These are phyloP conservation scores for Isabelozyma heimii DNA, from an alignment of 805 yeast genomes.

Conservation along the genomic window DNA sequence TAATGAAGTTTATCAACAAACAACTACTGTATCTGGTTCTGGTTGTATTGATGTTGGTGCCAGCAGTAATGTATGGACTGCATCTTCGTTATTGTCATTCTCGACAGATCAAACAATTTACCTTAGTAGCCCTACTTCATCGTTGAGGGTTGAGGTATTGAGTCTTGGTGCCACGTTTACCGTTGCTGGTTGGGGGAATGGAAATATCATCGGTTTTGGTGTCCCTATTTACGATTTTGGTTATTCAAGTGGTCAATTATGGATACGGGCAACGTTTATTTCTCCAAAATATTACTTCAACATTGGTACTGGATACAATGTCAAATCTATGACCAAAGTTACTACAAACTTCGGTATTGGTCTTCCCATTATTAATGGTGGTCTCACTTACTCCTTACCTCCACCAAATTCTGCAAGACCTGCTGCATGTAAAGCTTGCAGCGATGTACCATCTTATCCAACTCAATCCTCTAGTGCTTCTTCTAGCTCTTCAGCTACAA, in stretches of 20 bases:
- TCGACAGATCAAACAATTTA: conserved; percentile 12
- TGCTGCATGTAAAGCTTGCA: conserved; percentile 3
- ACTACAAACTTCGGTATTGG: not conserved
- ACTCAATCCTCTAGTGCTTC: not conserved
- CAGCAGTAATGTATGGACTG: conserved; percentile 7
- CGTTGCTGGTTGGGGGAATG: conserved; percentile 26
- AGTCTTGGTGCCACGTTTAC: conserved; percentile 16
- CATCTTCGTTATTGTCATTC: not conserved
- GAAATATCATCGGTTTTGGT: conserved; percentile 23
- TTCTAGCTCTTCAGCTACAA: too few relatives aligned
- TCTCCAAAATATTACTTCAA: not conserved
- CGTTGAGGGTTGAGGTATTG: conserved; percentile 6
- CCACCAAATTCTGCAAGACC: conserved; percentile 1
- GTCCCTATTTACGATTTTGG: conserved; percentile 8
- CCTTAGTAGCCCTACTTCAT: conserved; percentile 12
- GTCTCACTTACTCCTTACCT: not conserved
- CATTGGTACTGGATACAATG: not conserved
- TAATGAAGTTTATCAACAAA: conserved; percentile 19
- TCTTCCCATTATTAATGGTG: not conserved
- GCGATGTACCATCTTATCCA: not conserved
- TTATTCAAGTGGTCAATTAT: conserved; percentile 1
- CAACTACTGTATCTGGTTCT: conserved; percentile 16
- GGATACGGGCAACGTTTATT: not conserved
- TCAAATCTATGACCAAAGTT: not conserved
- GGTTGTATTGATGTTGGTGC: conserved; percentile 25